These are phyloP conservation scores for Sungouiozyma ichnusensis DNA, from an alignment of 805 yeast species.

Conservation along the genomic window DNA sequence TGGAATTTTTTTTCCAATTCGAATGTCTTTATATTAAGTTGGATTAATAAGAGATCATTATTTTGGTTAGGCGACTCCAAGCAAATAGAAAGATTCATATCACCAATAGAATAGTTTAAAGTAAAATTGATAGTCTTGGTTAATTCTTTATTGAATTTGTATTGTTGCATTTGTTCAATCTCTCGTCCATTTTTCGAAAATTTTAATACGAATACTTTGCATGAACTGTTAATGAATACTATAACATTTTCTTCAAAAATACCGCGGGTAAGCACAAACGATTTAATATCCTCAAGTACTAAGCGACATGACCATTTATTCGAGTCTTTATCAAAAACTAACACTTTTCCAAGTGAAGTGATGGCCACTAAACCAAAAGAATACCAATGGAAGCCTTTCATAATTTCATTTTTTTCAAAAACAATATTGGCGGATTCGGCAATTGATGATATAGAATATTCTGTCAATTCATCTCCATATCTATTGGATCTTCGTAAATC, in stretches of 20 bases:
- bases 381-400: conserved; percentile 50
- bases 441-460: conserved; percentile 29
- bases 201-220: conserved; percentile 35
- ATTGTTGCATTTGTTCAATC: conserved; percentile 13
- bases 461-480: conserved; percentile 21
- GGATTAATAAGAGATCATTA: conserved; percentile 39
- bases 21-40: conserved; percentile 26
- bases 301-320: conserved; percentile 24
- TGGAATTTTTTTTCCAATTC: conserved; percentile 13
- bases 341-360: conserved; percentile 50
- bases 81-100: conserved; percentile 30
- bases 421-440: conserved; percentile 16
- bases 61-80: conserved; percentile 61
- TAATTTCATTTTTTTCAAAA: conserved; percentile 39
- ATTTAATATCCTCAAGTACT: conserved; percentile 22
- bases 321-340: conserved; percentile 18
- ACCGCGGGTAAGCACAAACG: conserved; percentile 36
- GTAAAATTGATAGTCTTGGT: conserved; percentile 45
- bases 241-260: conserved; percentile 27
- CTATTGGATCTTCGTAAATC: conserved; percentile 35
- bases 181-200: conserved; percentile 30
- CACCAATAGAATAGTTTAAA: conserved; percentile 10
- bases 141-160: conserved; percentile 24
- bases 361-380: conserved; percentile 37
- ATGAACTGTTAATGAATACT: conserved; percentile 30